Evolutionary conservation across 352 stramenopile species (phyloP), one percentile per base, ranked within the genome.

Genomic region (Globisporangium takayamanum): DNA sequence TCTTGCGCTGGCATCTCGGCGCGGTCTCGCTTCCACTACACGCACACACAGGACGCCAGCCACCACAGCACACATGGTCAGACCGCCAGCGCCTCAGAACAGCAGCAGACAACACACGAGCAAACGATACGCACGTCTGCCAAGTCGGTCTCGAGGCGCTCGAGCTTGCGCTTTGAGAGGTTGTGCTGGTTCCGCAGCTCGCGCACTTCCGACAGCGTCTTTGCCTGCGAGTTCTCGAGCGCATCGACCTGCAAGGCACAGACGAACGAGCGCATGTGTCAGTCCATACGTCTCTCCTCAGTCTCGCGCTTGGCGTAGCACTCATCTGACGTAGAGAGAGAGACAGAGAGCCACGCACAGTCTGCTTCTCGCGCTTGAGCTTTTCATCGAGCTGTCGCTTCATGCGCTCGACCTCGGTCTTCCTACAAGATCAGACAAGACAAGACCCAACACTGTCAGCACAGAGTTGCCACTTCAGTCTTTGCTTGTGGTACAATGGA

Each of bases 111-210:
- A 6, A 39, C 28, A 51, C 6, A 37, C 10, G 11, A 20, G 41
- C 41, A 46, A 18, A 22, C 28, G 48, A 8, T 11, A 33, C 54
- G 5, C 55, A 88, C 82, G 28, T 81, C 76, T 36, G 66, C 62
- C 12, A 88, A 51, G 30, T 93, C 79, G 3, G 72, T 63, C 59
- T 93, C 80, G 14, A 89, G 56, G 10, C 80, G 80, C 56, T 93
- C 81, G 2, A 95, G 73, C 64, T 78, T 81, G 41, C 74, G 64
- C 16, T 74, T 73, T 14, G 76, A 73, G 36, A 79, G 62, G 28
- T 87, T 75, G 66, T 93, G 85, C 37, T 90, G 83, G 44, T 87
- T 90, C 20, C 74, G 68, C 36, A 95, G 49, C 49, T 92, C 71
- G 5, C 73, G 75, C 15, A 95, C 66, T 60, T 93, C 81, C 2